phyloP scores from a whole-genome alignment of 192 early-diverging fungal species.

The Helicostylum pulchrum region DNA sequence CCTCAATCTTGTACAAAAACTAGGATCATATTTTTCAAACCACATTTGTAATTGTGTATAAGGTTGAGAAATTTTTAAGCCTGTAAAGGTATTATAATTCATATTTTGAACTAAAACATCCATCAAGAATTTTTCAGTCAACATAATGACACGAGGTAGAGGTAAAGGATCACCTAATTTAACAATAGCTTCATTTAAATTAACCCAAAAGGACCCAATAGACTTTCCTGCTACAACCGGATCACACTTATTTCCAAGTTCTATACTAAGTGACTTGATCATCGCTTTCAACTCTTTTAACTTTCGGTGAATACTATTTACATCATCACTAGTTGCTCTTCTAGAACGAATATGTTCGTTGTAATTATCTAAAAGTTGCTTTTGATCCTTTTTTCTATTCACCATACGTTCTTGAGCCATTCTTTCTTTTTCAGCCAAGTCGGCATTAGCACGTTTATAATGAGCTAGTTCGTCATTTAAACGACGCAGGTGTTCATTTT shows the following conservation, averaged over 20 bases:
- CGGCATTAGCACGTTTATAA: background rate
- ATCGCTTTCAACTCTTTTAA: constrained; percentile 36
- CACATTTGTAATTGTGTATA: constrained; percentile 15
- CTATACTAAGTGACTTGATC: constrained; percentile 35
- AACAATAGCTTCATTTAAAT: constrained; percentile 31
- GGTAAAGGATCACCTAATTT: constrained; percentile 38
- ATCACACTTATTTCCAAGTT: constrained; percentile 29
- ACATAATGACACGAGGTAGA: constrained; percentile 41
- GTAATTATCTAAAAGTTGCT: constrained; percentile 26
- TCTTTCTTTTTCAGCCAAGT: background rate
- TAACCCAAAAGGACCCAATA: constrained; percentile 31
- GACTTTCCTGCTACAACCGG: constrained; percentile 25
- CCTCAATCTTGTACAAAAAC: constrained; percentile 27
- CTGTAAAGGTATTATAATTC: constrained; percentile 41
- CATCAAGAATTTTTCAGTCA: constrained; percentile 52
- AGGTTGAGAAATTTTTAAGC: constrained; percentile 15
- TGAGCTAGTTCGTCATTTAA: constrained; percentile 4
- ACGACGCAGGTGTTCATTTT: background rate
- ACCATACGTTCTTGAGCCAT: background rate
- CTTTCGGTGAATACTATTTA: constrained; percentile 36
- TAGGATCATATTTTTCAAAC: constrained; percentile 27
- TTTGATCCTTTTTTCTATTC: constrained; percentile 11
- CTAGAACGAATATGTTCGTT: constrained; percentile 32
- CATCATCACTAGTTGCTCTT: constrained; percentile 46
- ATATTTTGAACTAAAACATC: constrained; percentile 45